Conservation (phyloP, 208 protist genomes). For the Acanthamoeba lenticulata region DNA sequence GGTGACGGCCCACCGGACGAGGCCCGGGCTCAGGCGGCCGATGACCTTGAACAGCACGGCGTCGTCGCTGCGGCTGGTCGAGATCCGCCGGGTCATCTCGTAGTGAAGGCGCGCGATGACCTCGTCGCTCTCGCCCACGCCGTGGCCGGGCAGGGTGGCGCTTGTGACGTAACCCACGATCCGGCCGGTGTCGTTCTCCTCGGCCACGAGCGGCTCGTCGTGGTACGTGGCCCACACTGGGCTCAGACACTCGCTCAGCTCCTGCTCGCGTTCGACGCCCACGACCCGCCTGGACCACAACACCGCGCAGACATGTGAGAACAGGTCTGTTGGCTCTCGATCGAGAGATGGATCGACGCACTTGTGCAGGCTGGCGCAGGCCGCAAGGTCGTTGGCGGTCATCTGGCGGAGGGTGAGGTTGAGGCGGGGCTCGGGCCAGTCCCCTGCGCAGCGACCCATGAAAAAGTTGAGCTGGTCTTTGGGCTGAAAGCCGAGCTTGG, state of each 20-base stretch:
- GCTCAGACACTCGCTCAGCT: background rate
- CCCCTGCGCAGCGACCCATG: constrained; percentile 16
- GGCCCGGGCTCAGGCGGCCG: background rate
- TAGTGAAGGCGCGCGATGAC: background rate
- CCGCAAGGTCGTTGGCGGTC: background rate
- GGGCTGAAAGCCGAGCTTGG: constrained; percentile 54
- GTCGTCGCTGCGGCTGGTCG: background rate
- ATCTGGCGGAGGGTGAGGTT: background rate
- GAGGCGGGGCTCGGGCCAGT: constrained; percentile 21
- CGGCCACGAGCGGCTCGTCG: background rate
- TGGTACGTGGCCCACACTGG: background rate
- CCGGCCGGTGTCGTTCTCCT: background rate
- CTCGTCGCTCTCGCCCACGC: constrained; percentile 13
- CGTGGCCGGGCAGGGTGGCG: background rate
- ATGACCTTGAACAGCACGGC: background rate
- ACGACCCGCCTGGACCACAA: background rate
- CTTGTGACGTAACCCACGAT: constrained; percentile 20
- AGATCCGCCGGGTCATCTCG: background rate
- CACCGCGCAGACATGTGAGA: background rate
- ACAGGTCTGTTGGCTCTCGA: background rate
- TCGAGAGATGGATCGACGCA: background rate
- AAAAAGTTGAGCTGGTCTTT: constrained; percentile 15
- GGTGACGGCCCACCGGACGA: background rate
- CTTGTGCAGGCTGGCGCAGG: background rate
- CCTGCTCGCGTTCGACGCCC: background rate